A percentile compares a stretch with the other conserved stretches of the same genome.
phyloP scores from a whole-genome alignment of 2,329 filamentous ascomycete genomes.

The Lasiodiplodia hormozganensis region DNA sequence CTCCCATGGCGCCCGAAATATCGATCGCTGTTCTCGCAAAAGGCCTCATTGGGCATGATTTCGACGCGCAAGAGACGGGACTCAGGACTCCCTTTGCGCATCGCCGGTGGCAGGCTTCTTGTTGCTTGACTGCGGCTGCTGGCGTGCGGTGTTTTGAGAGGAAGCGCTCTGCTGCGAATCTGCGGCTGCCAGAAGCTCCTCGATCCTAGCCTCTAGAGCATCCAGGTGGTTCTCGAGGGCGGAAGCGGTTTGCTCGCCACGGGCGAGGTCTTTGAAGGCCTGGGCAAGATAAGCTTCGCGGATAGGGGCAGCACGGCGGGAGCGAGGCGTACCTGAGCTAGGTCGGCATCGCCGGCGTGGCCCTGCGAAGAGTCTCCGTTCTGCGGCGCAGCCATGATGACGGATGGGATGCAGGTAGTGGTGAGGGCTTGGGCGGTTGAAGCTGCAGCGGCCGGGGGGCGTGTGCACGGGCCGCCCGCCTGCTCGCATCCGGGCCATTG shows the following conservation, averaged over 20 bases:
- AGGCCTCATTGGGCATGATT: background rate
- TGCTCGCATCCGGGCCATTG: background rate
- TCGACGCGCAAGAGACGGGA: background rate
- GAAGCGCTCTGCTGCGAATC: conserved; percentile 36
- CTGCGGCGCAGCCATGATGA: conserved; percentile 42
- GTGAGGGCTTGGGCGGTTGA: conserved; percentile 2
- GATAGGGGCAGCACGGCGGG: background rate
- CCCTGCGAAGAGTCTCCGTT: conserved; percentile 37
- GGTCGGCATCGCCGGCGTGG: conserved; percentile 41
- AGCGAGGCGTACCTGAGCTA: conserved; percentile 41
- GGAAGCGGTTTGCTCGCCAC: conserved; percentile 63
- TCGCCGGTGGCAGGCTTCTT: background rate
- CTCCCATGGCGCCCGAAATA: conserved; percentile 5
- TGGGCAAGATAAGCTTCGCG: conserved; percentile 34
- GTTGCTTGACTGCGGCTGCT: background rate
- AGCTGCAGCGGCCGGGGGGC: background rate
- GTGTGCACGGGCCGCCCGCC: background rate
- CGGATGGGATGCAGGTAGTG: background rate
- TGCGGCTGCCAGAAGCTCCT: conserved; percentile 58
- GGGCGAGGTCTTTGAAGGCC: conserved; percentile 59
- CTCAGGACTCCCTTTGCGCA: background rate
- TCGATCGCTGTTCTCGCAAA: conserved; percentile 6
- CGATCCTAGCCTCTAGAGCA: conserved; percentile 62
- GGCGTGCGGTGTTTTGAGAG: background rate
- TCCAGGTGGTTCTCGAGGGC: conserved; percentile 62